Evolutionary conservation across 129 eudicot species (phyloP).

Genomic region (Sambucus nigra): DNA sequence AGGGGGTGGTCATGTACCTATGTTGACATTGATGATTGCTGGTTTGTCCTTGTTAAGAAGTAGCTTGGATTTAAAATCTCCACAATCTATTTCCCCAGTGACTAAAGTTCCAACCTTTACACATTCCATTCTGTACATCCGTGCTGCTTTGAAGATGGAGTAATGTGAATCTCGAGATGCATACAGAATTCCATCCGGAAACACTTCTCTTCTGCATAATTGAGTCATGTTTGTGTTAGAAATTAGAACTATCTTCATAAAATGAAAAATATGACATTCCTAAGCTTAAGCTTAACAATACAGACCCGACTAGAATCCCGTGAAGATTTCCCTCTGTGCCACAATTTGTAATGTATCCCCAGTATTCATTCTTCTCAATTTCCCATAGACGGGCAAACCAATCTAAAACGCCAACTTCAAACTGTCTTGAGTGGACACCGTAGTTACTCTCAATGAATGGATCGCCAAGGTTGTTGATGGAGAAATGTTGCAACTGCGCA

Average conservation of each 20-base stretch:
- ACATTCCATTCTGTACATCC: conserved; percentile 96
- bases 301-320: conserved; percentile 91
- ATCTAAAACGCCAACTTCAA: conserved; percentile 96
- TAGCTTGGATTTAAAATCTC: conserved; percentile 71
- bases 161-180: conserved; percentile 88
- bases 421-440: conserved; percentile 95
- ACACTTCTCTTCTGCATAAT: conserved; percentile 81
- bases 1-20: conserved; percentile 38
- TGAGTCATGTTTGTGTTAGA: background rate
- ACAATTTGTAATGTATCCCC: conserved; percentile 99
- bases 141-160: conserved; percentile 95
- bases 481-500: conserved; percentile 85
- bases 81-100: conserved; percentile 87
- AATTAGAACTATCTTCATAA: background rate
- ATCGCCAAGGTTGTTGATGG: conserved; percentile 93
- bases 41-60: conserved; percentile 72
- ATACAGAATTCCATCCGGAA: conserved; percentile 89
- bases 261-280: background rate
- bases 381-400: conserved; percentile 99
- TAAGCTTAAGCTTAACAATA: conserved; percentile 4
- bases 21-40: conserved; percentile 85
- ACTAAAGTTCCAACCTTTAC: conserved; percentile 64
- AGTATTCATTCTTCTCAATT: conserved; percentile 68
- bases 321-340: conserved; percentile 99
- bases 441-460: conserved; percentile 98